Percentiles rank a stretch among this genome's conserved stretches.
Evolutionary conservation across 2,329 filamentous ascomycete genomes (phyloP).

Genomic region (Fonsecaea pedrosoi): DNA sequence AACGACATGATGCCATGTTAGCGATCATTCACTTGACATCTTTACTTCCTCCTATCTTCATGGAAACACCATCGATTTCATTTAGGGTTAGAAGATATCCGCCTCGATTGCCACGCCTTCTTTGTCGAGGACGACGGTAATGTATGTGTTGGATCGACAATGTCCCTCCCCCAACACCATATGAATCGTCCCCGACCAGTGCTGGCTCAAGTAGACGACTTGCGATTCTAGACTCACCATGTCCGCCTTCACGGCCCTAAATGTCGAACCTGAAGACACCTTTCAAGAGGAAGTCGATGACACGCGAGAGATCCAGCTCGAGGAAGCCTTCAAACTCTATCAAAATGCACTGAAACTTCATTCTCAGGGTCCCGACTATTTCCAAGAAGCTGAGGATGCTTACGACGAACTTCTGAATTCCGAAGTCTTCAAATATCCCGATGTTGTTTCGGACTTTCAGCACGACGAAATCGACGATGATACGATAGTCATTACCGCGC

Average conservation of each 20-base stretch:
- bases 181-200: slow-evolving; percentile 4
- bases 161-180: background rate
- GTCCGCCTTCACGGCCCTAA: slow-evolving; percentile 52
- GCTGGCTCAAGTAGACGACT: background rate
- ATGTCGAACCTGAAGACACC: slow-evolving; percentile 91
- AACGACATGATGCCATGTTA: background rate
- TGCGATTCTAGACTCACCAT: slow-evolving; percentile 25
- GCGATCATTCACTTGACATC: background rate
- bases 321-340: slow-evolving; percentile 94
- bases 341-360: slow-evolving; percentile 90
- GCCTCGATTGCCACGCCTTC: background rate
- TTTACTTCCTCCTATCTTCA: background rate
- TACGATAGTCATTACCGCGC: slow-evolving; percentile 23
- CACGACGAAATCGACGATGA: slow-evolving; percentile 62
- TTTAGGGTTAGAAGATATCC: background rate
- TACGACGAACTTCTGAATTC: slow-evolving; percentile 87
- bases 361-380: slow-evolving; percentile 79
- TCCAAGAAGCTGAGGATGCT: slow-evolving; percentile 76
- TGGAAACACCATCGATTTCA: background rate
- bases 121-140: background rate
- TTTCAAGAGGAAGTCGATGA: slow-evolving; percentile 91
- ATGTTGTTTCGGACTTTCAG: slow-evolving; percentile 83
- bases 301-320: slow-evolving; percentile 94
- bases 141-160: background rate
- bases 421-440: slow-evolving; percentile 91